Base-by-base conservation (phyloP, 1,139 yeast species). In the Lodderomyces metapsilosis region DNA sequence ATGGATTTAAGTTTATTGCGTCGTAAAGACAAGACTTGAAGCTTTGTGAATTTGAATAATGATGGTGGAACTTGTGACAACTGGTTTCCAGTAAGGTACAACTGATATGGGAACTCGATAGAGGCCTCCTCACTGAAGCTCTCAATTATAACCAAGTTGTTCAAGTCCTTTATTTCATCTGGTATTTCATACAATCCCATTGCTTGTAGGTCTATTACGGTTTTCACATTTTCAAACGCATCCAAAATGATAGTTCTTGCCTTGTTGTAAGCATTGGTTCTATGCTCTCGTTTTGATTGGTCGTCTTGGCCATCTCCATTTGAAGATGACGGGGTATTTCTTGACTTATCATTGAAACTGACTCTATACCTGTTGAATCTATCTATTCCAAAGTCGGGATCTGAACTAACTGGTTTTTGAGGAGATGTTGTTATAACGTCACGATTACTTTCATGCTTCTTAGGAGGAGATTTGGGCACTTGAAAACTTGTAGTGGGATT, bases 341-440 rank as follows among this genome's bases (percentile, higher is more conserved):
- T 56, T 20, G 33, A 31, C 20, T 56, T 57, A 10, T 33, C 39
- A 4, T 52, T 30, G 59, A 51, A 6, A 68, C 59, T 45, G 24
- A 56, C 59, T 42, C 57, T 62, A 51, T 66, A 72, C 20, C 78
- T 53, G 45, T 72, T 71, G 49, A 72, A 72, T 36, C 59, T 59
- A 45, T 72, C 78, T 32, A 72, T 71, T 1, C 78, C 77, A 48
- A 72, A 72, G 50, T 71, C 77, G 2, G 74, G 66, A 15, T 72
- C 78, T 2, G 76, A 69, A 39, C 74, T 71, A 10, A 61, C 44
- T 21, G 51, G 37, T 21, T 37, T 42, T 15, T 34, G 35, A 5
- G 45, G 45, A 27, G 38, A 37, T 9, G 39, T 32, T 25, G 25
- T 42, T 3, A 36, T 5, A 27, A 23, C 13, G 36, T 18, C 34